Base-by-base conservation (phyloP, 345 rosid genomes). In the Cochlearia excelsa region DNA sequence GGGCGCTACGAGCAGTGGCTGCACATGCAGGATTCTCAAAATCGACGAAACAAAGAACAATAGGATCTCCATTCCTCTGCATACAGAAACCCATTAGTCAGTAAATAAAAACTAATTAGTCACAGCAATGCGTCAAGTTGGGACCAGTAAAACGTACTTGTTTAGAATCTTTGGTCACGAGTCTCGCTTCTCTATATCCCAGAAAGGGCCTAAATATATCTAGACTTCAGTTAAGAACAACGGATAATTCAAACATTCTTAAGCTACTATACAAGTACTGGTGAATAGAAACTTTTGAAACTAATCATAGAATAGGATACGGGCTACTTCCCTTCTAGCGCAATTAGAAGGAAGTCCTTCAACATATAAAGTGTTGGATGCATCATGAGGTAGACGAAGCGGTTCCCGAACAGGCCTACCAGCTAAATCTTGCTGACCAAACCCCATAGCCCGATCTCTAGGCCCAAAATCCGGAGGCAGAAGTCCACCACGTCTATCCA, bases 31-130 rank as follows among this genome's bases (percentile, higher is more conserved):
- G 80, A 69, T 56, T 77, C 26, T 58, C 77, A 68, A 90, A 87
- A 69, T 90, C 97, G 59, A 90, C 97, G 76, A 87, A 87, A 70
- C 97, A 90, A 53, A 85, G 92, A 61, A 87, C 83, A 62, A 85
- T 72, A 59, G 88, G 87, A 68, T 87, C 95, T 41, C 90, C 92
- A 33, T 88, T 81, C 29, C 90, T 88, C 97, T 87, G 87, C 85
- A 78, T 70, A 16, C 23, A 11, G 10, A 41, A 48, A 10, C 7
- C 10, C n/a, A 35, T 37, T 10, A 38, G 35, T 37, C 23, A 38
- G 34, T 30, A 5, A 30, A 57, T 54, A 34, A 49, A 55, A 9
- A 41, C 11, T 33, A 38, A 40, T 50, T n/a, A 7, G 9, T 40
- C 27, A 7, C 46, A 46, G 48, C 44, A 48, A 68, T 53, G 43